Evolutionary conservation across 2,329 filamentous ascomycete species (phyloP), one percentile per base, ranked within the genome.

Genomic region (Bipolaris oryzae): DNA sequence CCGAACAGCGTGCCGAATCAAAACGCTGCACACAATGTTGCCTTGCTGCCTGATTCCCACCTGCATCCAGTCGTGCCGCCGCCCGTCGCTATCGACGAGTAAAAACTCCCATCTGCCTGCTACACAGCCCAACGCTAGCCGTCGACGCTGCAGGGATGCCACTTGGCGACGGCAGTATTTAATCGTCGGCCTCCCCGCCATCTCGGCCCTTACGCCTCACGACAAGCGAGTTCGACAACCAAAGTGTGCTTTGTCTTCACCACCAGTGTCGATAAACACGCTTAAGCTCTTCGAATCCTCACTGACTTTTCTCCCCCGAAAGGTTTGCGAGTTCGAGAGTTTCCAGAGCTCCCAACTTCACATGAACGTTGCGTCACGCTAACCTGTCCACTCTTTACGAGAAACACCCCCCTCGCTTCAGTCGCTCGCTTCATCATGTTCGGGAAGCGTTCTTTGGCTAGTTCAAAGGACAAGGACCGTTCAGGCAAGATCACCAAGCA

Each of bases 401-500:
- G 81, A 80, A 80, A 21, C 21, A 21, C 62, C 68, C 71, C 70
- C 62, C 64, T 73, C 70, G 68, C 65, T 75, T 70, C 76, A 70
- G 71, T 76, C 69, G 69, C 70, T 73, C 68, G 76, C 75, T 77
- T 77, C 81, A 82, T 76, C 78, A 96, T 96, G 91, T 96, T 96
- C 84, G 73, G 73, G 47, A 96, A 92, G 82, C 91, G 91, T 77
- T 93, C 92, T 74, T 93, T 95, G 81, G 84, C 88, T 61, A 75
- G 69, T 77, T 88, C 89, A 69, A 89, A 88, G 78, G 89, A 94
- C 68, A 89, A 88, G 78, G 89, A 94, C 79, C 90, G 92, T 74
- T 90, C 93, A 78, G 90, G 91, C 82, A 97, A 96, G 87, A 84
- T 89, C 79, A 84, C 87, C 77, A 93, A 91, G 84, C 84, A 89